phyloP scores from a whole-genome alignment of 73 alveolate genomes.

The Tetrahymena borealis region DNA sequence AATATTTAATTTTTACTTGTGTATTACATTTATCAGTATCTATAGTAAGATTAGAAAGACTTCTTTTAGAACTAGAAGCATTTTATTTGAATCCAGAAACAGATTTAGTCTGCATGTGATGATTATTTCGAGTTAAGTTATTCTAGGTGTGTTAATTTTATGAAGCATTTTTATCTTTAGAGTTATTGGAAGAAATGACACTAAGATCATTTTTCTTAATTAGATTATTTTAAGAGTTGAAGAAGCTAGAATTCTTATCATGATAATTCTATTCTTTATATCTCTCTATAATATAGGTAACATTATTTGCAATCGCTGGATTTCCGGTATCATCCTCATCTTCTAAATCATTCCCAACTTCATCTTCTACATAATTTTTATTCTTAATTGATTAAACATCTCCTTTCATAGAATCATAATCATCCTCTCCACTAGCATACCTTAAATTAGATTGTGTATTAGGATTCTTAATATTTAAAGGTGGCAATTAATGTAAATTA shows the following conservation, averaged over 20 bases:
- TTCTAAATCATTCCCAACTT: background rate
- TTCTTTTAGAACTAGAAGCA: background rate
- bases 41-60: background rate
- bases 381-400: background rate
- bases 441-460: background rate
- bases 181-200: background rate
- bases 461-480: background rate
- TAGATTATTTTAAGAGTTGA: background rate
- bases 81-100: background rate
- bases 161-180: background rate
- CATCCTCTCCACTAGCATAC: background rate
- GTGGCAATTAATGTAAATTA: too few relatives aligned
- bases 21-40: background rate
- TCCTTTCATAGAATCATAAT: background rate
- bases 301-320: background rate
- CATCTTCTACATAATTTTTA: background rate
- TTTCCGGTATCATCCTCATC: background rate
- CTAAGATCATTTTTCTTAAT: background rate
- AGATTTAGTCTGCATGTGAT: background rate
- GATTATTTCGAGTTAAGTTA: background rate
- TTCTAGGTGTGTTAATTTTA: background rate
- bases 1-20: background rate
- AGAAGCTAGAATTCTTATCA: background rate
- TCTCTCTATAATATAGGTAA: background rate
- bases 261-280: background rate